Evolutionary conservation across 2,329 filamentous ascomycete species (phyloP), one percentile per base, ranked within the genome.

Genomic region (Curvularia sp.): DNA sequence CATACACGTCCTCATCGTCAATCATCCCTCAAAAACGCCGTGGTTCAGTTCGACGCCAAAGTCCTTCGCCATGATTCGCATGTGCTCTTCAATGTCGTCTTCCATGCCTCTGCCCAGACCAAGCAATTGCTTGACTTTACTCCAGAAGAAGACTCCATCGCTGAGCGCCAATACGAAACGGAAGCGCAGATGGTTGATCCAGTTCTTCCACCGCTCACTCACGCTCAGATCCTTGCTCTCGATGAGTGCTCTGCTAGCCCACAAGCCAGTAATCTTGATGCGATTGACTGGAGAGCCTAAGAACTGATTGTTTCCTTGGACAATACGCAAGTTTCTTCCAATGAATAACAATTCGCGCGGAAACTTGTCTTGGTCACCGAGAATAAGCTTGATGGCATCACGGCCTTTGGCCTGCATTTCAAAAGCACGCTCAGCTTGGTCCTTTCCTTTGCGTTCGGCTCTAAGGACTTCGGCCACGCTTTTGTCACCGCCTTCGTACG

Each of bases 281-380:
- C 95, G 84, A 77, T 97, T 93, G 43, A 97, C 92, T 0, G 93
- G 93, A 0, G 89, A 92, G 22, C 93, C 93, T 51, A 97, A 85
- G 77, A 90, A 94, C 74, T 96, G 92, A 75, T 97, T 96, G 78
- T 96, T 96, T 5, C 89, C 92, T 78, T 97, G 93, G 2, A 97
- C 93, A 70, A 97, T 97, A 53, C 93, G 87, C 82, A 97, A 87
- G 76, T 96, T 97, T 39, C 93, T 86, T 1, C 92, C 92, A 68
- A 97, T 93, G 77, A 97, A 97, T 70, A 97, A 88, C 58, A 97
- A 88, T 76, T 96, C 93, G 72, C 90, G 89, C 4, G 93, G 93
- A 88, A 91, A 94, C 75, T 93, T 93, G 42, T 89, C 88, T 78
- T 96, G 92, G 77, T 97, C 92, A 8, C 87, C 87, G 6, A 97